Evolutionary conservation across 2,329 filamentous ascomycete species (phyloP), one percentile per base, ranked within the genome.

Genomic region (Curvularia spicifera): DNA sequence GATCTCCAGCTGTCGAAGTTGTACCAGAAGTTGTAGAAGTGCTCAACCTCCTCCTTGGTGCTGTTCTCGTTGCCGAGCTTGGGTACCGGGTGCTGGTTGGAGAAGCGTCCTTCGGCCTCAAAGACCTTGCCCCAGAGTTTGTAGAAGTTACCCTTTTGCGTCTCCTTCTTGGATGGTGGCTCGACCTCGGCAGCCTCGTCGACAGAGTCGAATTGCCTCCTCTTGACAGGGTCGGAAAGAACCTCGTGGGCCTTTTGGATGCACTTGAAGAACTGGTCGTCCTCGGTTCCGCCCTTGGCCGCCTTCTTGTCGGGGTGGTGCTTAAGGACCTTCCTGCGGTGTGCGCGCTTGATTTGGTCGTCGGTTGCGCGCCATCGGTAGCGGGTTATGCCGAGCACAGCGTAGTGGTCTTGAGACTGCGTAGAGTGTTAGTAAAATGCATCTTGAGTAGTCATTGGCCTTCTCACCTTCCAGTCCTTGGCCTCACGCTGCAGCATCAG

Each of bases 1-100:
- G 91, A 89, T 61, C 95, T 86, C 95, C 95, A 99, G 79, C 90
- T 95, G 85, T 99, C 95, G 72, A 99, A 96, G 85, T 94, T 96
- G 85, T 98, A 99, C 89, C 91, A 99, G 84, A 98, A 99, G 85
- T 99, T 97, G 87, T 99, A 99, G 80, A 99, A 99, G 53, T 84
- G 83, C 76, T 98, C 93, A 46, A 99, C 95, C 8, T 97, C 89
- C 75, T 96, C 91, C 80, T 93, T 91, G 71, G 87, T 87, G 74
- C 91, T 89, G 67, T 96, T 90, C 65, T 91, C 91, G 74, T 91
- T 86, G 63, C 95, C 95, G 57, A 99, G 88, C 70, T 85, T 81
- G 5, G 95, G 96, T 3, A 97, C 95, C 6, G 94, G 94, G 76
- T 96, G 91, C 60, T 80, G 84, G 80, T 93, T 95, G 78, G 91